Conservation (phyloP, 2,329 filamentous ascomycete species). For the Chaetomiaceae sp. region DNA sequence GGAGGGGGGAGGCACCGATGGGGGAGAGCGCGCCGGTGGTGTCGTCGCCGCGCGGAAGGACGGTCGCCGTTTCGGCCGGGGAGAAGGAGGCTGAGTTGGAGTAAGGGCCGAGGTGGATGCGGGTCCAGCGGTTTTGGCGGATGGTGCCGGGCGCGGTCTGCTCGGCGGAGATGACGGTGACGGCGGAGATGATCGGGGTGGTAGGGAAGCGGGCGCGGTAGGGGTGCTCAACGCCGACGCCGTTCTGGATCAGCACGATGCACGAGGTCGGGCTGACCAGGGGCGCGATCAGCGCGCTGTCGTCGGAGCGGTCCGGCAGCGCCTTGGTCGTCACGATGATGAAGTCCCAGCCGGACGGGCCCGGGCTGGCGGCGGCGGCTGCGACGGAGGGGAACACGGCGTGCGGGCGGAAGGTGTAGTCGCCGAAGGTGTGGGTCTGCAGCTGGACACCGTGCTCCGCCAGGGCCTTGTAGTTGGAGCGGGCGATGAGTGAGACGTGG, state of each 20-base stretch:
- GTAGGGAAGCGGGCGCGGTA: constrained; percentile 56
- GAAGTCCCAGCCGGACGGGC: constrained; percentile 42
- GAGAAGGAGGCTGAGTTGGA: constrained; percentile 33
- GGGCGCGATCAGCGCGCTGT: constrained; percentile 55
- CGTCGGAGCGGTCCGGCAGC: constrained; percentile 56
- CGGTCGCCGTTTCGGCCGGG: neutral
- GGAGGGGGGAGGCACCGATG: neutral
- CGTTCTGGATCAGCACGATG: constrained; percentile 65
- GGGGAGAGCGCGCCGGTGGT: constrained; percentile 12
- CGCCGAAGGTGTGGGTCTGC: constrained; percentile 59
- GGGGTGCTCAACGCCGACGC: constrained; percentile 62
- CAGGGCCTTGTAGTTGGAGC: constrained; percentile 65
- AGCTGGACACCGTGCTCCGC: constrained; percentile 55
- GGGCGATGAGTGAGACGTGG: constrained; percentile 62
- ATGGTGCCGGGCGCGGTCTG: constrained; percentile 58
- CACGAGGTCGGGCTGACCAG: constrained; percentile 49
- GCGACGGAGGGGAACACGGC: constrained; percentile 56
- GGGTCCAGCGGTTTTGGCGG: constrained; percentile 67
- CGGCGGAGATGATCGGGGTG: constrained; percentile 58
- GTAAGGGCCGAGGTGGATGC: constrained; percentile 64
- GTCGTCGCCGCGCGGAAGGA: constrained; percentile 5
- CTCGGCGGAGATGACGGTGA: constrained; percentile 63
- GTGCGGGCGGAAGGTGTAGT: constrained; percentile 57
- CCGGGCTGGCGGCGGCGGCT: constrained; percentile 39
- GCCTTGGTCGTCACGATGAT: constrained; percentile 67